Percentiles rank a stretch among this genome's conserved stretches.
These are phyloP conservation scores for Amesomyces nigricolor DNA, from an alignment of 2,329 filamentous ascomycete species.

Conservation along the genomic window DNA sequence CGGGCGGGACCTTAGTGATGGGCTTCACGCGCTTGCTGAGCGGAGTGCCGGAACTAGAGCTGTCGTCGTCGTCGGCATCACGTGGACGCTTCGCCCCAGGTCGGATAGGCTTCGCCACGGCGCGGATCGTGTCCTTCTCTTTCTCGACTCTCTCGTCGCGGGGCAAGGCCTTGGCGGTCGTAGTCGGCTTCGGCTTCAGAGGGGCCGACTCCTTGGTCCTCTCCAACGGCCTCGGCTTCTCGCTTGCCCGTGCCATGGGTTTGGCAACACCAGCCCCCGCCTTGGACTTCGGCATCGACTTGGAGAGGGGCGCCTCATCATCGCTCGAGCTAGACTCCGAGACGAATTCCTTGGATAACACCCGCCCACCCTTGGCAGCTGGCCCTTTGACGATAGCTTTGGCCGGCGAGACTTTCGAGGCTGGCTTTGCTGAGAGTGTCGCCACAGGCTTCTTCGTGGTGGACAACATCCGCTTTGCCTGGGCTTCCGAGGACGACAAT, in stretches of 20 bases:
- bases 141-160: constrained; percentile 24
- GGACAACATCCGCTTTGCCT: constrained; percentile 50
- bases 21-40: constrained; percentile 54
- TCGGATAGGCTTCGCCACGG: constrained; percentile 28
- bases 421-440: constrained; percentile 34
- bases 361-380: constrained; percentile 38
- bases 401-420: constrained; percentile 36
- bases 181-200: constrained; percentile 36
- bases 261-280: constrained; percentile 5
- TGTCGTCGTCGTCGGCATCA: constrained; percentile 50
- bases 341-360: constrained; percentile 52
- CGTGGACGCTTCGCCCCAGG: constrained; percentile 46
- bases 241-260: constrained; percentile 26
- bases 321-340: constrained; percentile 51
- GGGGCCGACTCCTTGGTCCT: constrained; percentile 26
- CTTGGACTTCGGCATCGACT: constrained; percentile 29
- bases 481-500: constrained; percentile 45
- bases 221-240: constrained; percentile 23
- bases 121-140: constrained; percentile 32
- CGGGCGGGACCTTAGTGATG: constrained; percentile 13
- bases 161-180: constrained; percentile 19
- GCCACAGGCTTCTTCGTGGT: constrained; percentile 36
- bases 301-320: constrained; percentile 42
- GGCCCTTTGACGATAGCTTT: constrained; percentile 39
- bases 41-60: constrained; percentile 55